Conservation (phyloP, 2,329 filamentous ascomycete genomes). For the Colletotrichum acutatum region DNA sequence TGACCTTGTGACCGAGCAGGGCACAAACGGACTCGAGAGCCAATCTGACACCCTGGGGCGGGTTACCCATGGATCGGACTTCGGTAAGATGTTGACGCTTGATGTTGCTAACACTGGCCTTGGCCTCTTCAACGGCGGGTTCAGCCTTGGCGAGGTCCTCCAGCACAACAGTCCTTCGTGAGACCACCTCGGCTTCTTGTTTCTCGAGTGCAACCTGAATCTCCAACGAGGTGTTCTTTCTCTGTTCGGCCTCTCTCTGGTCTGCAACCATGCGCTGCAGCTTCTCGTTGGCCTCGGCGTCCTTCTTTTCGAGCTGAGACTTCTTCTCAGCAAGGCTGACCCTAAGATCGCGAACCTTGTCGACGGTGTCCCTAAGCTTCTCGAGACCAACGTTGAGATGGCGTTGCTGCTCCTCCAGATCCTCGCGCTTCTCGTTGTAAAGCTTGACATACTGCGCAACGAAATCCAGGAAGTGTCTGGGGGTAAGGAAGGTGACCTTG, state of each 20-base stretch:
- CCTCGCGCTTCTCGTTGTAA: conserved; percentile 98
- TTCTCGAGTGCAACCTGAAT: conserved; percentile 88
- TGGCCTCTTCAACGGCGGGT: conserved; percentile 91
- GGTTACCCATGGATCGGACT: conserved; percentile 96
- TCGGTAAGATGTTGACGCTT: conserved; percentile 97
- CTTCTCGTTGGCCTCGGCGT: conserved; percentile 96
- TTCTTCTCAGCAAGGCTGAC: conserved; percentile 95
- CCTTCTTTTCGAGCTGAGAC: conserved; percentile 90
- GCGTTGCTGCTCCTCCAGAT: conserved; percentile 97
- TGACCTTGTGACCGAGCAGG: conserved; percentile 87
- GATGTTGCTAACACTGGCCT: conserved; percentile 98
- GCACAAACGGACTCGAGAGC: conserved; percentile 97
- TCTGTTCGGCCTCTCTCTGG: conserved; percentile 92
- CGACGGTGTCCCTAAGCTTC: conserved; percentile 95
- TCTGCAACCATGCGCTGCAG: conserved; percentile 97
- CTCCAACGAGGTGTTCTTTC: conserved; percentile 87
- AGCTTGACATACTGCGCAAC: conserved; percentile 97
- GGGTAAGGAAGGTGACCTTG: conserved; percentile 91
- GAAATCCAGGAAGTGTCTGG: conserved; percentile 97
- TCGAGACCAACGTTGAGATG: conserved; percentile 98
- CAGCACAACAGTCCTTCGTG: conserved; percentile 84
- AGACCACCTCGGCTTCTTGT: conserved; percentile 88
- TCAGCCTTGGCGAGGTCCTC: conserved; percentile 90
- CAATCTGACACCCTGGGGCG: conserved; percentile 88
- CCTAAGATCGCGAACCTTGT: conserved; percentile 94